These are phyloP conservation scores for Eucalyptus pauciflora DNA, from an alignment of 345 rosid species.

Conservation along the genomic window DNA sequence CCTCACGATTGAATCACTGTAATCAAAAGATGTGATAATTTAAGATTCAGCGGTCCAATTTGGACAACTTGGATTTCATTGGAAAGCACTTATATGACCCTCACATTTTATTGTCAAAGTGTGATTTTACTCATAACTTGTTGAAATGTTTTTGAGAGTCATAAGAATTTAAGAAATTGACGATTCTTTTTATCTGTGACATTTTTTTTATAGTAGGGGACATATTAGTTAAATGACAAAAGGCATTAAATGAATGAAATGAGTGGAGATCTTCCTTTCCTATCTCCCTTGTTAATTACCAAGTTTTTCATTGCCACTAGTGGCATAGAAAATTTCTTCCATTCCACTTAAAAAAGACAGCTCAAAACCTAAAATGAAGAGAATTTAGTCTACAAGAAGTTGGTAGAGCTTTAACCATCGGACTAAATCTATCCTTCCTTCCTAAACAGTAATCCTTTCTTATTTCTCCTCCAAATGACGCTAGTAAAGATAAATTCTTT, in stretches of 20 bases:
- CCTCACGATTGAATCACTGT: background rate
- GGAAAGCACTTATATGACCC: background rate
- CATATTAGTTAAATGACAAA: background rate
- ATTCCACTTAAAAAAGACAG: background rate
- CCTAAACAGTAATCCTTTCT: background rate
- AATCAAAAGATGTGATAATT: background rate
- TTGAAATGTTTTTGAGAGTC: background rate
- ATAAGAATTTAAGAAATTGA: background rate
- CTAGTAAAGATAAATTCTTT: no score
- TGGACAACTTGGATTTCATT: background rate
- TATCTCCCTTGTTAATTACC: background rate
- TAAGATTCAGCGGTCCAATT: background rate
- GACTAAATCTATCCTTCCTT: background rate
- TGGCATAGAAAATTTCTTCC: background rate
- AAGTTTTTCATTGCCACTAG: background rate
- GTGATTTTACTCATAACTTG: background rate
- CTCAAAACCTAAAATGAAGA: background rate
- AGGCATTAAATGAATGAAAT: background rate
- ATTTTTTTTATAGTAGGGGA: background rate
- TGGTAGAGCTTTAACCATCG: background rate
- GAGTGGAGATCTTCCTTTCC: background rate
- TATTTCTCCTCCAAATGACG: no score
- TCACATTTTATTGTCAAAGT: background rate
- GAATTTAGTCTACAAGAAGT: background rate
- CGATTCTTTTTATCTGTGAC: no score